A percentile compares a stretch with the other conserved stretches of the same genome.
phyloP scores from a whole-genome alignment of 768 basidiomycete genomes.

The Suillus paluster region DNA sequence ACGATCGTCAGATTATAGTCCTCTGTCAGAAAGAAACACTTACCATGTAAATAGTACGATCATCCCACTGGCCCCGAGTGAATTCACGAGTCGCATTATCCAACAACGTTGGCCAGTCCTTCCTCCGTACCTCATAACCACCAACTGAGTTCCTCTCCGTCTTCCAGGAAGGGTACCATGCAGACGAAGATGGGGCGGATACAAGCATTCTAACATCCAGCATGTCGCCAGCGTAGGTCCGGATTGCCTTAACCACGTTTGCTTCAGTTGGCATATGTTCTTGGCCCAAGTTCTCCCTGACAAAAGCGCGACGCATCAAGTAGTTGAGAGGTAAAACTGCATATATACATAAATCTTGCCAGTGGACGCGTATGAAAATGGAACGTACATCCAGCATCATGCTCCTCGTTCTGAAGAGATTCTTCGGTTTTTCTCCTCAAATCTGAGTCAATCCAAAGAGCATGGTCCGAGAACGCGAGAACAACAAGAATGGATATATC shows the following conservation, averaged over 20 bases:
- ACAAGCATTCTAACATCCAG: conserved; percentile 70
- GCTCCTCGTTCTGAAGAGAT: conserved; percentile 19
- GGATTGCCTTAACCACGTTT: conserved; percentile 60
- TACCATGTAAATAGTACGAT: conserved; percentile 70
- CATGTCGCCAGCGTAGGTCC: conserved; percentile 46
- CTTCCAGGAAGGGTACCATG: conserved; percentile 40
- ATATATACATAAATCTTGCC: conserved; percentile 19
- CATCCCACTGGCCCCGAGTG: conserved; percentile 60
- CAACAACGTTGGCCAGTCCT: conserved; percentile 41
- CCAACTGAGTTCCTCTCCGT: conserved; percentile 42
- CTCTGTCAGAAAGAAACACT: background rate
- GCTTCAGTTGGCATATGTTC: conserved; percentile 42
- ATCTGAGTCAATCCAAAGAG: conserved; percentile 65
- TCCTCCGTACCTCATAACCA: conserved; percentile 69
- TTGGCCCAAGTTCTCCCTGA: conserved; percentile 23
- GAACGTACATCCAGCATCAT: conserved; percentile 54
- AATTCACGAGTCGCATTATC: conserved; percentile 29
- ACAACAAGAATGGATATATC: conserved; percentile 55
- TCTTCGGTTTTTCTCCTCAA: conserved; percentile 53
- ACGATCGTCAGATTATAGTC: conserved; percentile 5
- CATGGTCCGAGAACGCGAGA: conserved; percentile 73
- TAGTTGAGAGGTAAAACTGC: conserved; percentile 65
- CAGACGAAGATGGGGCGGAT: conserved; percentile 43
- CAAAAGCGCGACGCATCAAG: conserved; percentile 46
- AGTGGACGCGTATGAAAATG: conserved; percentile 1